Percentiles rank a stretch among this genome's conserved stretches.
Evolutionary conservation across 2,329 filamentous ascomycete genomes (phyloP).

Genomic region (Monosporascus sp.): DNA sequence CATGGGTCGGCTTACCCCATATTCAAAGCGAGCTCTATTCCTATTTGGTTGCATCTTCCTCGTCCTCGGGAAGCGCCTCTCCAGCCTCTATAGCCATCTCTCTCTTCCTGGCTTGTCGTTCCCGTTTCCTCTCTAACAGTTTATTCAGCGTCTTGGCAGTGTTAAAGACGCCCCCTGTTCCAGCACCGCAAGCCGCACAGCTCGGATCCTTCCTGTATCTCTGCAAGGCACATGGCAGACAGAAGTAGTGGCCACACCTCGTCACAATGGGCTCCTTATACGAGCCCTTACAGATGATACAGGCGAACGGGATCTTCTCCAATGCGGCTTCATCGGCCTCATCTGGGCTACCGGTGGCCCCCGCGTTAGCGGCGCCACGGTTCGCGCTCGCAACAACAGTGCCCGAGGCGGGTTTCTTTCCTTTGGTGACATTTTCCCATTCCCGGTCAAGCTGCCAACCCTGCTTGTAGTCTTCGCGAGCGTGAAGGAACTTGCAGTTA

Average conservation of each 20-base stretch:
- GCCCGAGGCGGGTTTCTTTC: conserved; percentile 55
- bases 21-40: neutral
- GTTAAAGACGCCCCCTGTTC: conserved; percentile 88
- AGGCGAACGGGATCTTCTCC: conserved; percentile 83
- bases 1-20: no score
- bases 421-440: conserved; percentile 82
- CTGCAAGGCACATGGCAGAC: conserved; percentile 80
- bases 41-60: conserved; percentile 26
- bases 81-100: conserved; percentile 46
- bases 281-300: conserved; percentile 73
- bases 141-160: conserved; percentile 77
- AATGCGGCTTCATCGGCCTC: conserved; percentile 64
- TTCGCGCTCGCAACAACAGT: conserved; percentile 58
- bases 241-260: conserved; percentile 94
- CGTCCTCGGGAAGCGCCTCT: conserved; percentile 43
- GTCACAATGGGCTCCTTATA: conserved; percentile 82
- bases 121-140: conserved; percentile 68
- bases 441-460: conserved; percentile 95
- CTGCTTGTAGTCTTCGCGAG: conserved; percentile 73
- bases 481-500: conserved; percentile 76
- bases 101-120: conserved; percentile 52
- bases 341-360: conserved; percentile 40
- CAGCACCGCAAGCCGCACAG: conserved; percentile 78
- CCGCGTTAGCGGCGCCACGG: conserved; percentile 29
- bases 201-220: conserved; percentile 81